Base-by-base conservation (phyloP, 2,329 filamentous ascomycete species). In the Ciborinia camelliae region DNA sequence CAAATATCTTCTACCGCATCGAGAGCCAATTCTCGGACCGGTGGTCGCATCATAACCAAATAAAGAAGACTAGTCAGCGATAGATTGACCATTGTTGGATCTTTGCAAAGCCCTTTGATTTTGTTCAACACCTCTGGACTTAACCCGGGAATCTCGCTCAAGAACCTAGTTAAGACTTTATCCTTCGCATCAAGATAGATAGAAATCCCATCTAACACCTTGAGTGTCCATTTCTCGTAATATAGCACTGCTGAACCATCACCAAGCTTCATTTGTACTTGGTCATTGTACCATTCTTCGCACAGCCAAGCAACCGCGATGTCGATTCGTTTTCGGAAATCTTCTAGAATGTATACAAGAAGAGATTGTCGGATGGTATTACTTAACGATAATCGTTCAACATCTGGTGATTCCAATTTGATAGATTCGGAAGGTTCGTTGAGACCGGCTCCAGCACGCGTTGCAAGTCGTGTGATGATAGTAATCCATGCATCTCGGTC, bases 201-300 rank as follows among this genome's bases (percentile, higher is more conserved):
- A 41, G 96, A 78, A 71, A 99, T 91, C 1, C 90, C 90, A 73
- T 97, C 92, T 23, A 99, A 82, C n/a, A 98, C 82, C 66, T 88
- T 89, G 67, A 93, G 77, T 2, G 87, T 86, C 84, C 90, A 96
- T 73, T 86, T 86, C 66, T 92, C 87, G 76, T 97, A 97, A 75
- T 95, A 85, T 41, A 83, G 74, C 3, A 84, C 81, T 9, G 82
- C 81, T 28, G 55, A 53, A 48, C 82, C 80, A 14, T 75, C 75
- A 55, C 74, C 77, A 59, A 75, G 71, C 66, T 78, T 79, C 51
- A 71, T 77, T 64, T 82, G 78, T 39, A 92, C 77, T 51, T 82
- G 87, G 75, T 98, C 94, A 72, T 93, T 96, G 77, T 97, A 98
- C 94, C 95, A 99, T 78, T 99, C 95, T 76, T 99, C 95, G 71